A percentile compares a stretch with the other conserved stretches of the same genome.
Conservation (phyloP, 345 rosid genomes). For the Lepidium sativum region DNA sequence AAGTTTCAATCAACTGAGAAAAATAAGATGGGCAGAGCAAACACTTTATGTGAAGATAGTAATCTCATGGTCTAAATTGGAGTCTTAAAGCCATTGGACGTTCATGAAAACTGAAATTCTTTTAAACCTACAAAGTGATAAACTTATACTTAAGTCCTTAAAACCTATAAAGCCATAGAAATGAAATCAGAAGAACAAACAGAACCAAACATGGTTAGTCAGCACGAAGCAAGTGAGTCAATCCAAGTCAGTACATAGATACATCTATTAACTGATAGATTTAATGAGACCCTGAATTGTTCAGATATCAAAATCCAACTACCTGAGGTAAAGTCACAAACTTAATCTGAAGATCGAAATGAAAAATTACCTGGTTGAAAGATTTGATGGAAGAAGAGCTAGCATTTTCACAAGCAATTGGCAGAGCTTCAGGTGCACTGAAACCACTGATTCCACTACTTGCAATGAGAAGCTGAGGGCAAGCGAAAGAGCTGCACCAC, state of each 20-base stretch:
- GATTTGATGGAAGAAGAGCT: conserved; percentile 27
- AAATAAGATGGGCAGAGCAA: background rate
- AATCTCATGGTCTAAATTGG: background rate
- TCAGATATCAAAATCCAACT: no score
- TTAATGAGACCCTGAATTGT: background rate
- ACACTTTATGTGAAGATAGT: background rate
- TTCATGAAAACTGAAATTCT: background rate
- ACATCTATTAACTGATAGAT: background rate
- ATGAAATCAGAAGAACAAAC: background rate
- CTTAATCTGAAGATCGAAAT: background rate
- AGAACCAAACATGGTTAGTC: background rate
- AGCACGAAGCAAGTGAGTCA: conserved; percentile 1
- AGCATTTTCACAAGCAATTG: conserved; percentile 24
- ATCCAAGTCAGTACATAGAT: background rate
- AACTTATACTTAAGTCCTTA: background rate
- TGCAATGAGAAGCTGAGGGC: background rate
- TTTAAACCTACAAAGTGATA: background rate
- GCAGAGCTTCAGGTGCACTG: conserved; percentile 22
- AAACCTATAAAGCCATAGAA: background rate
- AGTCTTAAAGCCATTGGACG: background rate
- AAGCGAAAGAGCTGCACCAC: conserved; percentile 14
- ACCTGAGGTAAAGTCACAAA: background rate
- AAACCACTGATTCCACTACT: background rate
- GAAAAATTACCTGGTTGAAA: conserved; percentile 38
- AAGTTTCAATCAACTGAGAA: conserved; percentile 50